phyloP scores from a whole-genome alignment of 805 yeast species.

The Barnettozyma sucrosica region DNA sequence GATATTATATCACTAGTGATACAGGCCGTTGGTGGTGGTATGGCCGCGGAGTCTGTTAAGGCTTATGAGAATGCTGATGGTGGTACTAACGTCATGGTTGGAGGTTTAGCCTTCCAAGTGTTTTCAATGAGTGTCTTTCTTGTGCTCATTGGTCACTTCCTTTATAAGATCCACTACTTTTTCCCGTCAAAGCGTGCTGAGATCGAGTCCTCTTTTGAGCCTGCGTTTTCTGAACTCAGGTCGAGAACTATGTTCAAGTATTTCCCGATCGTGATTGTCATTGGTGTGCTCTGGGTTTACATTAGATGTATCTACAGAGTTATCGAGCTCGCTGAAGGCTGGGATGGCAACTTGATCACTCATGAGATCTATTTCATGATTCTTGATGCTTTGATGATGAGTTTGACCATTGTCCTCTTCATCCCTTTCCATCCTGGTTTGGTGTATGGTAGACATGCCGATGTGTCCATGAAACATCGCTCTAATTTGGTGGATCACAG shows the following conservation, averaged over 20 bases:
- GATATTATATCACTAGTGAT: constrained; percentile 60
- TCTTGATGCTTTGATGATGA: constrained; percentile 59
- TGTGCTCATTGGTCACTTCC: constrained; percentile 42
- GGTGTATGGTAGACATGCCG: constrained; percentile 31
- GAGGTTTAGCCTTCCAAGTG: constrained; percentile 75
- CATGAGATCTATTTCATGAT: constrained; percentile 55
- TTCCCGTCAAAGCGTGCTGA: constrained; percentile 22
- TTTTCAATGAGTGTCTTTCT: constrained; percentile 59
- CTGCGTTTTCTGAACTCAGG: constrained; percentile 33
- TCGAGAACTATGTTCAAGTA: constrained; percentile 30
- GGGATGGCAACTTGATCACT: constrained; percentile 59
- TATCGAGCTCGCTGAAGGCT: constrained; percentile 66
- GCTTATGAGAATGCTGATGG: constrained; percentile 25
- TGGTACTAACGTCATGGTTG: constrained; percentile 71
- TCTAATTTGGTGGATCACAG: not conserved
- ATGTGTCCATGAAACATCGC: constrained; percentile 2
- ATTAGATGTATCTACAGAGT: constrained; percentile 70
- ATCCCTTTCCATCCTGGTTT: constrained; percentile 61
- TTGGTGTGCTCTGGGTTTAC: constrained; percentile 48
- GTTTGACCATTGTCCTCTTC: constrained; percentile 40
- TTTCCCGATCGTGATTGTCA: constrained; percentile 41
- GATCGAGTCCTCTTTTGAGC: constrained; percentile 31
- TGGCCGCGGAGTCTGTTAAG: constrained; percentile 35
- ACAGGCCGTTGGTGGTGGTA: constrained; percentile 67
- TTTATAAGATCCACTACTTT: constrained; percentile 32